Evolutionary conservation across 331 rosid species (phyloP).

Genomic region (Spiraea crenata): DNA sequence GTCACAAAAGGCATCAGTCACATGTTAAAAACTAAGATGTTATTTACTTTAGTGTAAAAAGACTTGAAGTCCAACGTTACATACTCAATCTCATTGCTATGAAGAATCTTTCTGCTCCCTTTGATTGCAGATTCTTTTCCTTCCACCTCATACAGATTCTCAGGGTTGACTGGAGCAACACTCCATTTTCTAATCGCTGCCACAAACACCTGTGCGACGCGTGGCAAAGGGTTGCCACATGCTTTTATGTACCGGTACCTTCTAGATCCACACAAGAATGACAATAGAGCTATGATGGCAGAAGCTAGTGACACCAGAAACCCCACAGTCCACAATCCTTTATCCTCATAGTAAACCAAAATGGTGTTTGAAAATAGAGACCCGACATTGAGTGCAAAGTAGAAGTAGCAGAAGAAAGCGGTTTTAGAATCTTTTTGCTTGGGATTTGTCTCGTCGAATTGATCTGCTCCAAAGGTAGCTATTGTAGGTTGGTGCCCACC

Average conservation of each 20-base stretch:
- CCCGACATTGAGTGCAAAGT: slow-evolving; percentile 73
- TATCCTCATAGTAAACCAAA: slow-evolving; percentile 68
- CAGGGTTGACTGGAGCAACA: slow-evolving; percentile 28
- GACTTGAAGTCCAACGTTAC: neutral
- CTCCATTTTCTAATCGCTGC: slow-evolving; percentile 51
- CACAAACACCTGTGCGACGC: slow-evolving; percentile 68
- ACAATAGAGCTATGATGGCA: slow-evolving; percentile 54
- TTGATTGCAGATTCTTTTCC: slow-evolving; percentile 69
- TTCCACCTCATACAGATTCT: slow-evolving; percentile 54
- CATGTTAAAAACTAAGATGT: too few species aligned
- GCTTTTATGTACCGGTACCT: slow-evolving; percentile 55
- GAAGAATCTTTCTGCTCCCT: slow-evolving; percentile 78
- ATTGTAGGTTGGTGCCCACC: slow-evolving; percentile 88
- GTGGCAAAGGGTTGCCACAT: slow-evolving; percentile 67
- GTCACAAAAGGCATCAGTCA: neutral
- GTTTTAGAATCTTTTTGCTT: slow-evolving; percentile 38
- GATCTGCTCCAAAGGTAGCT: slow-evolving; percentile 84
- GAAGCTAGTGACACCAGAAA: slow-evolving; percentile 53
- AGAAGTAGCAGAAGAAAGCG: slow-evolving; percentile 64
- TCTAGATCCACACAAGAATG: slow-evolving; percentile 47
- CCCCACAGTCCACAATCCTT: slow-evolving; percentile 69
- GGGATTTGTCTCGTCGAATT: slow-evolving; percentile 61
- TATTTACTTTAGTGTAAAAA: neutral
- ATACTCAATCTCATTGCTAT: slow-evolving; percentile 39
- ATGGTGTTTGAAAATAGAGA: slow-evolving; percentile 74